Percentiles rank a stretch among this genome's conserved stretches.
Evolutionary conservation across 768 basidiomycete genomes (phyloP).

Genomic region (Lactarius trivialis): DNA sequence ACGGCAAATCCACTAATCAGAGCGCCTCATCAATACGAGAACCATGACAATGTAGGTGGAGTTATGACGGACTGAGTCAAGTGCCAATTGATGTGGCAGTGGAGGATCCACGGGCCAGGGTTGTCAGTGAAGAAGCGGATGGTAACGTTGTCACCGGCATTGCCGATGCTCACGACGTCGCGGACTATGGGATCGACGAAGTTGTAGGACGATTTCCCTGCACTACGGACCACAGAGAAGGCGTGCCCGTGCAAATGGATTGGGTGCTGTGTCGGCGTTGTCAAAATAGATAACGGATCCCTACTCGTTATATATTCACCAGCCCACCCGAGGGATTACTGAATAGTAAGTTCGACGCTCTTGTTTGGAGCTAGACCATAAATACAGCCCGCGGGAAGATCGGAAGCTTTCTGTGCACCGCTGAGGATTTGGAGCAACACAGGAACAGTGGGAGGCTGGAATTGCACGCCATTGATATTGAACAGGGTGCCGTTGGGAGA

Average conservation of each 20-base stretch:
- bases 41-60: slow-evolving; percentile 42
- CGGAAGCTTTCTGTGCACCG: slow-evolving; percentile 40
- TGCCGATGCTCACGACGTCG: too few relatives aligned
- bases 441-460: slow-evolving; percentile 39
- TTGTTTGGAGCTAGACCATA: slow-evolving; percentile 42
- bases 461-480: slow-evolving; percentile 36
- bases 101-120: too few relatives aligned
- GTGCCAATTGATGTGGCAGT: slow-evolving; percentile 31
- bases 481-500: slow-evolving; percentile 27
- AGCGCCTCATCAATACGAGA: background rate
- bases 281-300: background rate
- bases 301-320: slow-evolving; percentile 7
- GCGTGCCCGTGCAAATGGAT: slow-evolving; percentile 20
- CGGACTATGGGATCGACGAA: too few relatives aligned
- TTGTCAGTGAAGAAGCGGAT: too few relatives aligned
- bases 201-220: slow-evolving; percentile 14
- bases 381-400: slow-evolving; percentile 45
- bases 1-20: slow-evolving; percentile 13
- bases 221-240: slow-evolving; percentile 12
- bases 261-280: slow-evolving; percentile 6
- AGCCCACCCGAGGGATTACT: slow-evolving; percentile 35
- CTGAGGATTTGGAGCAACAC: slow-evolving; percentile 55
- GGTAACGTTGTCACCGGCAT: too few relatives aligned
- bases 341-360: slow-evolving; percentile 43
- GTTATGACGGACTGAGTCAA: slow-evolving; percentile 45